phyloP scores from a whole-genome alignment of 768 basidiomycete species.

The Collybia mongolica region DNA sequence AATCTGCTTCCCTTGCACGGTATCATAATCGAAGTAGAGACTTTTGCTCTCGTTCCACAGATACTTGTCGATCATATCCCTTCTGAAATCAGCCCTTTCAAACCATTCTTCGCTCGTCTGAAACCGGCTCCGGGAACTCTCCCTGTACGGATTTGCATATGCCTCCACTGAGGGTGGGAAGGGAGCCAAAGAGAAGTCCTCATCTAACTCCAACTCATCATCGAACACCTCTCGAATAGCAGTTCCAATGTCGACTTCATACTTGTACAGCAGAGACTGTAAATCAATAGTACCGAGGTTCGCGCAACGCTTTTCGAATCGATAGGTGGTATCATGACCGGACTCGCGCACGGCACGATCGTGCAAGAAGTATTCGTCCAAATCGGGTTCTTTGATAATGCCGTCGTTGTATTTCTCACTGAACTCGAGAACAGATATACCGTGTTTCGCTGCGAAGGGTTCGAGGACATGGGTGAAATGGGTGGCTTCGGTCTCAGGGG shows the following conservation, averaged over 20 bases:
- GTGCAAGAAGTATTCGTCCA: slow-evolving; percentile 98
- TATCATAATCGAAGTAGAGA: slow-evolving; percentile 97
- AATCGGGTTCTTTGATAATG: slow-evolving; percentile 74
- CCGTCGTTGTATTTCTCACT: slow-evolving; percentile 94
- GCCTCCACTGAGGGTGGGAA: slow-evolving; percentile 83
- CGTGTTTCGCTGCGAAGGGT: slow-evolving; percentile 90
- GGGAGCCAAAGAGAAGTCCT: slow-evolving; percentile 87
- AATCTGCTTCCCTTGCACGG: slow-evolving; percentile 85
- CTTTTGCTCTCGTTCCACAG: slow-evolving; percentile 96
- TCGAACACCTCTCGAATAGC: slow-evolving; percentile 95
- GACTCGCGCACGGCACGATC: slow-evolving; percentile 96
- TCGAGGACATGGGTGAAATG: slow-evolving; percentile 98
- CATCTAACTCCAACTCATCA: slow-evolving; percentile 87
- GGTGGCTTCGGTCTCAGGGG: slow-evolving; percentile 97
- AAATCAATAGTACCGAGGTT: slow-evolving; percentile 96
- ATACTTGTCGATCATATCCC: slow-evolving; percentile 87
- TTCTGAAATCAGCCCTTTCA: slow-evolving; percentile 79
- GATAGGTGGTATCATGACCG: slow-evolving; percentile 95
- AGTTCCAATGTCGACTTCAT: slow-evolving; percentile 97
- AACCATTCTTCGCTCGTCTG: slow-evolving; percentile 94
- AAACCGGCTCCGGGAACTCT: slow-evolving; percentile 53
- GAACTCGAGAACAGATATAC: slow-evolving; percentile 93
- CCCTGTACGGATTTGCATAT: slow-evolving; percentile 61
- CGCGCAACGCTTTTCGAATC: slow-evolving; percentile 96
- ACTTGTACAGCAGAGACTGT: slow-evolving; percentile 96